Conservation (phyloP, 495 filamentous ascomycete species). For the Stereocaulon alpinum region DNA sequence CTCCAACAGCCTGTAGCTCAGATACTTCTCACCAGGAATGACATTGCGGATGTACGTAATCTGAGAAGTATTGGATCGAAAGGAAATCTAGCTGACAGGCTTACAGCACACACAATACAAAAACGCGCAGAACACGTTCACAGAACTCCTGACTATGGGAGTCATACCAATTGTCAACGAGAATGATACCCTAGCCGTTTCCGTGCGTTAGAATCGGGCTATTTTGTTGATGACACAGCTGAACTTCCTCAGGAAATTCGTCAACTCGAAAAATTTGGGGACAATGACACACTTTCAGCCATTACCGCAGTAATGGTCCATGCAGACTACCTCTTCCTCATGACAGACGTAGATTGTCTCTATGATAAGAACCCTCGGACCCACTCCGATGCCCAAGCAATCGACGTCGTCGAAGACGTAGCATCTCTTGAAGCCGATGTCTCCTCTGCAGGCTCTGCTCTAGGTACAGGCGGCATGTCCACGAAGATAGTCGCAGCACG, state of each 20-base stretch:
- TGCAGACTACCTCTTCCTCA: slow-evolving; percentile 92
- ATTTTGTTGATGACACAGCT: slow-evolving; percentile 3
- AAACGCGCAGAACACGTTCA: slow-evolving; percentile 90
- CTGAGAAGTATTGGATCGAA: neutral
- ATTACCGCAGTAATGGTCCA: slow-evolving; percentile 97
- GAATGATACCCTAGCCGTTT: slow-evolving; percentile 92
- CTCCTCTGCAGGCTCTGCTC: slow-evolving; percentile 72
- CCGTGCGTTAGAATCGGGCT: slow-evolving; percentile 34
- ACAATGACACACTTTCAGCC: slow-evolving; percentile 94
- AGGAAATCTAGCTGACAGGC: slow-evolving; percentile 7
- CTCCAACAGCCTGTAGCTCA: slow-evolving; percentile 84
- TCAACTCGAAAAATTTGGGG: slow-evolving; percentile 66
- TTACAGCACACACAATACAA: slow-evolving; percentile 79
- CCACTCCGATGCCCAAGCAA: slow-evolving; percentile 73
- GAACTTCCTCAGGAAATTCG: slow-evolving; percentile 56
- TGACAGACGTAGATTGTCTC: slow-evolving; percentile 97
- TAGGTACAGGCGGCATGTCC: slow-evolving; percentile 96
- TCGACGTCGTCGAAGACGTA: slow-evolving; percentile 90
- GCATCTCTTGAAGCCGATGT: slow-evolving; percentile 77
- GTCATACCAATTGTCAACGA: slow-evolving; percentile 98
- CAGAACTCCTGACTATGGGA: slow-evolving; percentile 83
- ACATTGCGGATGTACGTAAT: slow-evolving; percentile 80
- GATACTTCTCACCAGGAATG: slow-evolving; percentile 88
- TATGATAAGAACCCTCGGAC: slow-evolving; percentile 91
- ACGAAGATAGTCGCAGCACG: slow-evolving; percentile 95